Percentiles rank a stretch among this genome's conserved stretches.
Evolutionary conservation across 371 early-diverging fungal species (phyloP).

Genomic region (Zopfochytrium polystomum): DNA sequence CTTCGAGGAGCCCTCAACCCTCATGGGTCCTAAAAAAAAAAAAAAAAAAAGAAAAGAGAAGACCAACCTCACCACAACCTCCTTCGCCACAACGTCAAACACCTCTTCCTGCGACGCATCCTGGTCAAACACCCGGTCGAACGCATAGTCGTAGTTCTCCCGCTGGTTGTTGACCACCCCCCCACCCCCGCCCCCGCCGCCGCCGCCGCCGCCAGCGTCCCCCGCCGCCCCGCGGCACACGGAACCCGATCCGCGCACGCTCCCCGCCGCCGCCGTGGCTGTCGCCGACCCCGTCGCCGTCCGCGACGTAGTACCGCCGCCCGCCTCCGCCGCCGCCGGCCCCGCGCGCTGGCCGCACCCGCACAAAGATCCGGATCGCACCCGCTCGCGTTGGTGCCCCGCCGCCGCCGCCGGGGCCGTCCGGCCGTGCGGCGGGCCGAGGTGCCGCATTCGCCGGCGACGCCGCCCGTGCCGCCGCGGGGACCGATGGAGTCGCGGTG

Average conservation of each 20-base stretch:
- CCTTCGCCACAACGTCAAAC: slow-evolving; percentile 59
- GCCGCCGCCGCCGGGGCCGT: too few relatives aligned
- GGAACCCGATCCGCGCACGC: slow-evolving; percentile 40
- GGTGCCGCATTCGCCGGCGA: too few relatives aligned
- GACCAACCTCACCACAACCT: slow-evolving; percentile 51
- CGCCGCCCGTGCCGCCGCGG: too few relatives aligned
- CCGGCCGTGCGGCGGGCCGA: too few relatives aligned
- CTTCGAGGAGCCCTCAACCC: background rate
- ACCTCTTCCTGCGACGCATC: slow-evolving; percentile 57
- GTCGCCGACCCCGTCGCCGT: background rate
- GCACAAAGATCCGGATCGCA: slow-evolving; percentile 45
- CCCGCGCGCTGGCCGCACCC: slow-evolving; percentile 40
- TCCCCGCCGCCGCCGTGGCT: slow-evolving; percentile 2
- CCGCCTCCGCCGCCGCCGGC: slow-evolving; percentile 27
- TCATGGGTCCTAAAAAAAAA: background rate
- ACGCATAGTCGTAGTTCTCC: slow-evolving; percentile 53
- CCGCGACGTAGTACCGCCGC: slow-evolving; percentile 35
- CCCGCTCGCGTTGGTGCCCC: slow-evolving; percentile 16
- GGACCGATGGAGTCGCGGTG: too few relatives aligned
- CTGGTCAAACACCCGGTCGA: slow-evolving; percentile 57
- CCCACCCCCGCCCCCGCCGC: too few relatives aligned
- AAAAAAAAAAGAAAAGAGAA: background rate
- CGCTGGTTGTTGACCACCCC: slow-evolving; percentile 51
- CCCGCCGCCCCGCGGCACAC: slow-evolving; percentile 44
- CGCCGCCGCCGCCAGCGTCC: too few relatives aligned